Percentiles rank a stretch among this genome's conserved stretches.
Conservation (phyloP, 179 eudicot species). For the Patellifolia procumbens region DNA sequence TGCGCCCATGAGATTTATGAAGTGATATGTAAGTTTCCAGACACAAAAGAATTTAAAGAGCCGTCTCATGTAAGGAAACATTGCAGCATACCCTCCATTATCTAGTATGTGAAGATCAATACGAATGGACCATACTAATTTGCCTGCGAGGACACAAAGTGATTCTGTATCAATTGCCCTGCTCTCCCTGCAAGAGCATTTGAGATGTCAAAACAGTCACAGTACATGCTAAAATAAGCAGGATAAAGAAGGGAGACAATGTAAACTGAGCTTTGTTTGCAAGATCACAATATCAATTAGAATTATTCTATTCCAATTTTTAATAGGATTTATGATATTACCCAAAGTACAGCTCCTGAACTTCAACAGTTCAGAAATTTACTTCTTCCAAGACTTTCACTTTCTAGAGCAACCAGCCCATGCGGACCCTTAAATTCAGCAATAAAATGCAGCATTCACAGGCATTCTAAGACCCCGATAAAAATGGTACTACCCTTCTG, state of each 20-base stretch:
- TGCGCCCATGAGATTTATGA: slow-evolving; percentile 27
- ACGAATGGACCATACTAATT: slow-evolving; percentile 86
- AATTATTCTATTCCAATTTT: background rate
- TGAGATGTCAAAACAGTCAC: slow-evolving; percentile 18
- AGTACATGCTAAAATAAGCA: background rate
- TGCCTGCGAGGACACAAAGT: slow-evolving; percentile 88
- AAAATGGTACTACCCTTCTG: background rate
- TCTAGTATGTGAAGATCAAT: slow-evolving; percentile 88
- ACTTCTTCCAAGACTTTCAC: background rate
- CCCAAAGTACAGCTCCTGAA: background rate
- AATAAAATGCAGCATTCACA: background rate
- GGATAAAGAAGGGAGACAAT: background rate
- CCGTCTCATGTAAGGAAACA: background rate
- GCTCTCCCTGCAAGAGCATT: slow-evolving; percentile 72
- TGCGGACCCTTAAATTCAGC: background rate
- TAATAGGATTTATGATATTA: background rate
- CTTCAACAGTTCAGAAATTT: background rate
- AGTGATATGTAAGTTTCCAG: background rate
- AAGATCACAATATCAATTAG: background rate
- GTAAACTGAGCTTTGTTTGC: background rate
- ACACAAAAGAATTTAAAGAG: background rate
- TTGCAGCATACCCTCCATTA: slow-evolving; percentile 75
- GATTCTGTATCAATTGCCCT: slow-evolving; percentile 95
- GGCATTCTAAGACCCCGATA: background rate
- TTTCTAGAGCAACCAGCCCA: background rate